phyloP scores from a whole-genome alignment of 2,329 filamentous ascomycete genomes.

The Blastomyces emzantsi region DNA sequence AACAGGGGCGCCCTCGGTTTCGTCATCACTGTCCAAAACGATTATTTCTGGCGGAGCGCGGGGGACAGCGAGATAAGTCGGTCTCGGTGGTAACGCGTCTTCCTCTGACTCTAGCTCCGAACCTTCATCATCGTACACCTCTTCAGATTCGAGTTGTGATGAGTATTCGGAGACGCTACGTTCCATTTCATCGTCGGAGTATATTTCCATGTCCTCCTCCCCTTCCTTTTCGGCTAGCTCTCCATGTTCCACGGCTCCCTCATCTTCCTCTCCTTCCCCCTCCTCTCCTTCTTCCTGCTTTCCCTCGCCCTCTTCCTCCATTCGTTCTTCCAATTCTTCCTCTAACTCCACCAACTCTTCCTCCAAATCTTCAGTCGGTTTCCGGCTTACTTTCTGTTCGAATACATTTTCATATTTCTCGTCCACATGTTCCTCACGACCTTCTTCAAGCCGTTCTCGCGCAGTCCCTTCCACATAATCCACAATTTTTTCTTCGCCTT shows the following conservation, averaged over 20 bases:
- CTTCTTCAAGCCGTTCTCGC: not conserved
- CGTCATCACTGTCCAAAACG: conserved; percentile 35
- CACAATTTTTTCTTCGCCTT: not conserved
- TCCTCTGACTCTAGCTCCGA: not conserved
- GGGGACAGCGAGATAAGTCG: conserved; percentile 11
- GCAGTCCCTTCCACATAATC: not conserved
- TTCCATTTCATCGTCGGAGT: conserved; percentile 7
- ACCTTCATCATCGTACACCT: conserved; percentile 2
- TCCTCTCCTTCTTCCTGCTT: conserved; percentile 9
- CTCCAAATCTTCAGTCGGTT: not conserved
- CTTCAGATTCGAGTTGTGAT: conserved; percentile 8
- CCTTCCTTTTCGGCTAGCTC: conserved; percentile 8
- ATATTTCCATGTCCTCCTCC: conserved; percentile 8
- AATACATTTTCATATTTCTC: conserved; percentile 10
- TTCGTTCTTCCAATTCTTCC: not conserved
- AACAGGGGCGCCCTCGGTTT: conserved; percentile 13
- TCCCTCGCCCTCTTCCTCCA: not conserved
- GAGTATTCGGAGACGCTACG: conserved; percentile 5
- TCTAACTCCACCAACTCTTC: not conserved
- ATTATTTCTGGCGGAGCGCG: conserved; percentile 29
- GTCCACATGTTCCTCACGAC: not conserved
- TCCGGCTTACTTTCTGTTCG: conserved; percentile 10
- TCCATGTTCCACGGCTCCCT: not conserved
- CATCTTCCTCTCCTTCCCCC: conserved; percentile 11
- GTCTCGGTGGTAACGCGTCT: not conserved